These are phyloP conservation scores for Sonneratia caseolaris DNA, from an alignment of 345 rosid genomes.

Conservation along the genomic window DNA sequence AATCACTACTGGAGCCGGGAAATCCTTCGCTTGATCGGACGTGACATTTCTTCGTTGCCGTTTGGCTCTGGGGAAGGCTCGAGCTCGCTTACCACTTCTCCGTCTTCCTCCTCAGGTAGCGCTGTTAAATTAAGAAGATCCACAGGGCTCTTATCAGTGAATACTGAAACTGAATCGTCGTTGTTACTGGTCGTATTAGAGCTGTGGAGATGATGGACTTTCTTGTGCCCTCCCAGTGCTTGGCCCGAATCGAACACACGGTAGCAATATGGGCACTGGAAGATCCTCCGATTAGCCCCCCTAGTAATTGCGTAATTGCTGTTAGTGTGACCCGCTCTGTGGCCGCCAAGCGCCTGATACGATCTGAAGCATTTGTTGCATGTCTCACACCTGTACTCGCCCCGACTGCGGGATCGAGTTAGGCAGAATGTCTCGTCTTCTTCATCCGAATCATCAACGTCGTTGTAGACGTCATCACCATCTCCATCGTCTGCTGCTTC, in stretches of 20 bases:
- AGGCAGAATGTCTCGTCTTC: constrained; percentile 3
- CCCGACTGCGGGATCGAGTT: constrained; percentile 4
- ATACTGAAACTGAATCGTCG: not conserved
- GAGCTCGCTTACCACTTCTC: constrained; percentile 3
- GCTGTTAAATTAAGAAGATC: constrained; percentile 33
- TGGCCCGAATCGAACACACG: constrained; percentile 48
- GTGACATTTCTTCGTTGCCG: not conserved
- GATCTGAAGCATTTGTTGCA: constrained; percentile 46
- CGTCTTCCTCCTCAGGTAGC: constrained; percentile 17
- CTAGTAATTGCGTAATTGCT: not conserved
- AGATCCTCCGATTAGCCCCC: constrained; percentile 8
- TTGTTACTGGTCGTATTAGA: not conserved
- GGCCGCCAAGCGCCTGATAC: constrained; percentile 60
- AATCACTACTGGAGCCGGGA: not conserved
- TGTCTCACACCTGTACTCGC: constrained; percentile 31
- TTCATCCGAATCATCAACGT: not conserved
- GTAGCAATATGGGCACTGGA: constrained; percentile 33
- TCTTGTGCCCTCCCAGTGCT: constrained; percentile 58
- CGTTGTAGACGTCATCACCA: not conserved
- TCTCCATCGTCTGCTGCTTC: not conserved
- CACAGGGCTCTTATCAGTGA: constrained; percentile 5
- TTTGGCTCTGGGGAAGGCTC: constrained; percentile 3
- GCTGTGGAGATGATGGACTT: constrained; percentile 26
- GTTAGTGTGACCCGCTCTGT: constrained; percentile 52
- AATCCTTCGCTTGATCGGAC: not conserved